Percentiles rank a stretch among this genome's conserved stretches.
Conservation (phyloP, 306 rosid species). For the Begonia fuchsioides region DNA sequence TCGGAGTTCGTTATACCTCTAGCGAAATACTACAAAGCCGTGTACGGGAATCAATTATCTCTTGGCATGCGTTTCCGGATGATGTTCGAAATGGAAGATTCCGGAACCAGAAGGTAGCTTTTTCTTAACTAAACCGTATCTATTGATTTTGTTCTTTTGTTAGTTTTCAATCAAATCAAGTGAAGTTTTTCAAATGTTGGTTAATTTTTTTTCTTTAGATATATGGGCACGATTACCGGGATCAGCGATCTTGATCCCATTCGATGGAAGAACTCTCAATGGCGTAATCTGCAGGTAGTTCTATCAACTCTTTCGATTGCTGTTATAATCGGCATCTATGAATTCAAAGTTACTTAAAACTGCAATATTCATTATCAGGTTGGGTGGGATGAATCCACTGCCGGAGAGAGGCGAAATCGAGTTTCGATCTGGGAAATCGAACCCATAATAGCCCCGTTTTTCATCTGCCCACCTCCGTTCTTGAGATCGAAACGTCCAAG, state of each 20-base stretch:
- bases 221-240: constrained; percentile 96
- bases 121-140: no score
- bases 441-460: constrained; percentile 95
- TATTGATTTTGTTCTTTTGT: no score
- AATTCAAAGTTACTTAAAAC: background rate
- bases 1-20: constrained; percentile 95
- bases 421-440: constrained; percentile 97
- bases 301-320: no score
- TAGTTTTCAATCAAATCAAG: no score
- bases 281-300: constrained; percentile 91
- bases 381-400: constrained; percentile 97
- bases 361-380: constrained; percentile 32
- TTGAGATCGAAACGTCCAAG: constrained; percentile 75
- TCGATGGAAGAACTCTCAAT: constrained; percentile 93
- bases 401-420: constrained; percentile 80
- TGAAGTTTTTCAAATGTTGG: no score
- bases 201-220: constrained; percentile 32
- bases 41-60: constrained; percentile 69
- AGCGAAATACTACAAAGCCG: constrained; percentile 94
- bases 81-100: constrained; percentile 98
- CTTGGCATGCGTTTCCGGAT: constrained; percentile 95
- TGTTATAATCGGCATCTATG: no score
- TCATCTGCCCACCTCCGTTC: constrained; percentile 87
- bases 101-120: constrained; percentile 99
- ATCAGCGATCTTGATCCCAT: constrained; percentile 79